Evolutionary conservation across 352 stramenopile species (phyloP).

Genomic region (Pythium dissotocum): DNA sequence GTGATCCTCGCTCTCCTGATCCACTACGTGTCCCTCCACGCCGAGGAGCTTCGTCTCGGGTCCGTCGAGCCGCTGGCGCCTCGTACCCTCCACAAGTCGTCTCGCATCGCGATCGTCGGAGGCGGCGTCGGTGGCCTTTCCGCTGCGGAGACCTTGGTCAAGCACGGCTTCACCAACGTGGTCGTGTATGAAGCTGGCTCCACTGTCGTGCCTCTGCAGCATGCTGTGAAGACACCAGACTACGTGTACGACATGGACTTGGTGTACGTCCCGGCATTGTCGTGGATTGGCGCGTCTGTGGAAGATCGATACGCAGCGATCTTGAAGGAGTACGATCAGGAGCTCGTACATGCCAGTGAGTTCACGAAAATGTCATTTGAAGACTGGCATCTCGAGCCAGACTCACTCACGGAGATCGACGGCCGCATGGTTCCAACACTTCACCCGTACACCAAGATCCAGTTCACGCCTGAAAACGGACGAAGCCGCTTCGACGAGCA

Average conservation of each 20-base stretch:
- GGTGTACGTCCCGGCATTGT: slow-evolving; percentile 15
- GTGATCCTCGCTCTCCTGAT: too few species aligned
- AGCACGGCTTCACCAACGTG: slow-evolving; percentile 21
- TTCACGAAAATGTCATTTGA: slow-evolving; percentile 8
- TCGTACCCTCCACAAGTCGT: background rate
- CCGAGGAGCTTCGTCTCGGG: too few species aligned
- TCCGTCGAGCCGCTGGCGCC: too few species aligned
- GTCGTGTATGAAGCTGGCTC: slow-evolving; percentile 15
- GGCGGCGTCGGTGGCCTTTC: slow-evolving; percentile 16
- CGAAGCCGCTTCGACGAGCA: background rate
- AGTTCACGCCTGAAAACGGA: background rate
- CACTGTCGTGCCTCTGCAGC: slow-evolving; percentile 7
- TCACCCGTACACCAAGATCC: background rate
- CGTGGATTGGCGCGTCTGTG: slow-evolving; percentile 1
- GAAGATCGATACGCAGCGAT: slow-evolving; percentile 4
- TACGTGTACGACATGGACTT: slow-evolving; percentile 14
- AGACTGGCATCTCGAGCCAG: slow-evolving; percentile 1
- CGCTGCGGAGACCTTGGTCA: slow-evolving; percentile 8
- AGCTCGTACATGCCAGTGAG: slow-evolving; percentile 8
- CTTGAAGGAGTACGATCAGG: slow-evolving; percentile 7
- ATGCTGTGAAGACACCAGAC: slow-evolving; percentile 7
- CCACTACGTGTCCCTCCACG: too few species aligned
- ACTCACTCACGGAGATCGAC: background rate
- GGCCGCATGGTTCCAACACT: background rate
- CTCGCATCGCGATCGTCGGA: slow-evolving; percentile 22